Conservation (phyloP, 2,329 filamentous ascomycete species). For the Paecilomyces formosus region DNA sequence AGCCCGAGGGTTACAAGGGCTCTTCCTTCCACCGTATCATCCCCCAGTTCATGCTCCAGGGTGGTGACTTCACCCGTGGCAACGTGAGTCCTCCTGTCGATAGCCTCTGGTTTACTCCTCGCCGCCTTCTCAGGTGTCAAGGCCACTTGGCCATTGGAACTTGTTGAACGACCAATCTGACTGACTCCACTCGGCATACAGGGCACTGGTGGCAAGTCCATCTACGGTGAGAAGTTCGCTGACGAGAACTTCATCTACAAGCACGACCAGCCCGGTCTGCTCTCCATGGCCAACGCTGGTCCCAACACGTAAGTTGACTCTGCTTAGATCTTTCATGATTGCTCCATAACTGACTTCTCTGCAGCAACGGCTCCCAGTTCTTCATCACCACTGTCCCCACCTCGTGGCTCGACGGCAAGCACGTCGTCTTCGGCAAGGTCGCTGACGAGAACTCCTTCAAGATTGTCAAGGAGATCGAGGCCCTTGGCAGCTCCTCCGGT, state of each 20-base stretch:
- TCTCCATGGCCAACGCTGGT: slow-evolving; percentile 94
- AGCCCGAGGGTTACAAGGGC: slow-evolving; percentile 75
- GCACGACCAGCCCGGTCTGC: slow-evolving; percentile 68
- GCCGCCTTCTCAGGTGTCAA: background rate
- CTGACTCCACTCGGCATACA: slow-evolving; percentile 26
- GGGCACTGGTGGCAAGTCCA: slow-evolving; percentile 88
- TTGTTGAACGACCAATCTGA: background rate
- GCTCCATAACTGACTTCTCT: slow-evolving; percentile 3
- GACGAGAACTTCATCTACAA: slow-evolving; percentile 82
- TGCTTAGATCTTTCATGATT: background rate
- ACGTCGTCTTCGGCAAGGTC: slow-evolving; percentile 63
- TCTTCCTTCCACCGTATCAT: slow-evolving; percentile 92
- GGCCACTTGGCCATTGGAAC: background rate
- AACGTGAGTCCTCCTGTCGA: slow-evolving; percentile 56
- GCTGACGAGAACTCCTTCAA: slow-evolving; percentile 47
- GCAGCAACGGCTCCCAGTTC: slow-evolving; percentile 64
- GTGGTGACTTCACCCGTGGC: slow-evolving; percentile 87
- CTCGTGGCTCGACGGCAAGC: slow-evolving; percentile 60
- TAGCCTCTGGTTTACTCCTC: background rate
- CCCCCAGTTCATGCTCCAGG: slow-evolving; percentile 90
- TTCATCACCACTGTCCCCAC: slow-evolving; percentile 64
- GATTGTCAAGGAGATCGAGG: slow-evolving; percentile 54
- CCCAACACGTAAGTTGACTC: slow-evolving; percentile 66
- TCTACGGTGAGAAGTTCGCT: slow-evolving; percentile 90
- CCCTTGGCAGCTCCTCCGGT: slow-evolving; percentile 49